phyloP scores from a whole-genome alignment of 768 basidiomycete species.

The Suillus bovinus region DNA sequence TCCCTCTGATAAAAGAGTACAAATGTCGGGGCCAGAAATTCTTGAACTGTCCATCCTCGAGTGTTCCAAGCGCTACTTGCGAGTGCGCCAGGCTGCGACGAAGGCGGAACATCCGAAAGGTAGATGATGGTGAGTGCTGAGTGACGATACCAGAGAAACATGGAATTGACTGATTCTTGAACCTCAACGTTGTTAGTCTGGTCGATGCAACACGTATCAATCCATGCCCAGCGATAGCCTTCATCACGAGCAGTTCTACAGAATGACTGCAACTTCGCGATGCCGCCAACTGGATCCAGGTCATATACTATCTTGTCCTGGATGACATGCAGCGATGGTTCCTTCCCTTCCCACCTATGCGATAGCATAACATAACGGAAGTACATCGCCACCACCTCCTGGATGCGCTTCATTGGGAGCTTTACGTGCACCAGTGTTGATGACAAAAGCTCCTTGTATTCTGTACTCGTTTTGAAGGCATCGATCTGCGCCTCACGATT shows the following conservation, averaged over 20 bases:
- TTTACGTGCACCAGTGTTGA: neutral
- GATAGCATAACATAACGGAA: neutral
- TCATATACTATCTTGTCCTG: neutral
- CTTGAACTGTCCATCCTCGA: neutral
- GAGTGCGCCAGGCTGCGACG: neutral
- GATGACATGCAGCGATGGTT: neutral
- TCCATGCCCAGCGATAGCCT: neutral
- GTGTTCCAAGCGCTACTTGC: neutral
- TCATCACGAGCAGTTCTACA: neutral
- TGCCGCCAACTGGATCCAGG: neutral
- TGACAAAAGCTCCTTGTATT: neutral
- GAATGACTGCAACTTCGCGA: neutral
- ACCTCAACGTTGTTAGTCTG: neutral
- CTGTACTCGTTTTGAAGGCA: neutral
- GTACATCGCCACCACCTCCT: neutral
- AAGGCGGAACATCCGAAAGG: neutral
- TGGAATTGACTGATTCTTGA: neutral
- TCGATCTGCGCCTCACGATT: neutral
- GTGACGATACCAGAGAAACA: neutral
- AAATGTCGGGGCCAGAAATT: neutral
- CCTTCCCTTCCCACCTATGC: neutral
- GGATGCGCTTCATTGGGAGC: neutral
- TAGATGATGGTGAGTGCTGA: neutral
- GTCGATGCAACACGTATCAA: neutral
- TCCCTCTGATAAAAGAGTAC: neutral